Base-by-base conservation (phyloP, 805 yeast species). In the Diddensiella caesifluorescens region DNA sequence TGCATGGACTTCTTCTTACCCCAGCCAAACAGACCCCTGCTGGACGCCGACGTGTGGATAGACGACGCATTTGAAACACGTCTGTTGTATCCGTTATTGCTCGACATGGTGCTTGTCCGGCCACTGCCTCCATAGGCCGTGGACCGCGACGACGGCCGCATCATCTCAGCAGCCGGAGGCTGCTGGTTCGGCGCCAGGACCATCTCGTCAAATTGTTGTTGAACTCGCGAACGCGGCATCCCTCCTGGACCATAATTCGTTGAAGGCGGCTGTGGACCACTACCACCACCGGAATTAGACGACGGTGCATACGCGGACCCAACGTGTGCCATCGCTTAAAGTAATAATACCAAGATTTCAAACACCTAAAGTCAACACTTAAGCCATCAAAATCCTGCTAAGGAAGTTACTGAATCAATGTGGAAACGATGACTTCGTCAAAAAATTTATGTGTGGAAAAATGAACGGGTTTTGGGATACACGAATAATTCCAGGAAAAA, bases 181-280 rank as follows among this genome's bases (percentile, higher is more conserved):
- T 42, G 36, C 4, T 35, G 39, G 12, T 12, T 12, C 5, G 27
- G 4, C 16, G n/a, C 36, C 29, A 22, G 21, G 31, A n/a, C 30
- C 35, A 15, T 7, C 22, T 35, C 33, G 34, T 44, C 37, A 39
- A 50, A 32, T 22, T 45, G 51, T 29, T 49, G 52, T 37, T 51
- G 50, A 30, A 38, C 44, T 25, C 51, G 35, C 7, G 55, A 47
- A 34, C 43, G 42, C 19, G 57, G 57, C 55, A 51, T 53, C 23
- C 56, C 56, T 16, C 55, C 55, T 9, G 50, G 47, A n/a, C 47
- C 48, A 22, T 15, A 35, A 7, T 35, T 29, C 15, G 9, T 7
- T n/a, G 32, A 13, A 29, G 27, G n/a, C n/a, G n/a, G n/a, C n/a
- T n/a, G n/a, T n/a, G n/a, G n/a, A n/a, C n/a, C n/a, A n/a, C n/a